A percentile compares a stretch with the other conserved stretches of the same genome.
Conservation (phyloP, 441 rosid genomes). For the Brassica balearica region DNA sequence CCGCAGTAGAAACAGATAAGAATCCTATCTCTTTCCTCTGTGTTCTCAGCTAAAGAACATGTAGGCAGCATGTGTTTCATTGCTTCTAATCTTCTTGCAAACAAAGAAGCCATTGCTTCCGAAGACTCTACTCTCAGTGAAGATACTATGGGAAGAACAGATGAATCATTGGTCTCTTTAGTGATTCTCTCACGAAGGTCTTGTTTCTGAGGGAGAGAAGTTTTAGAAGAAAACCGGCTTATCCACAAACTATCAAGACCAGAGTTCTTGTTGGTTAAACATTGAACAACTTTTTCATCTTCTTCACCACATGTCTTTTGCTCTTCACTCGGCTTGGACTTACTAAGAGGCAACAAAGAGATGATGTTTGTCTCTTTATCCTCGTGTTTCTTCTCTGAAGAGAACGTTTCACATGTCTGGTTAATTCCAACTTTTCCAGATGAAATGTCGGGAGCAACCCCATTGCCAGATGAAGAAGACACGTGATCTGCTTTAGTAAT, state of each 20-base stretch:
- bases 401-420: constrained; percentile 40
- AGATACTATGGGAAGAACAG: constrained; percentile 44
- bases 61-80: constrained; percentile 59
- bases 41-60: constrained; percentile 40
- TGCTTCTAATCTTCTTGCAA: constrained; percentile 81
- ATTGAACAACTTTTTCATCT: constrained; percentile 47
- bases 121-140: constrained; percentile 53
- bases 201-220: constrained; percentile 39
- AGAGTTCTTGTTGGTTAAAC: constrained; percentile 50
- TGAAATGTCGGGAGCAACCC: constrained; percentile 43
- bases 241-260: constrained; percentile 69
- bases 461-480: constrained; percentile 45
- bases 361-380: constrained; percentile 50
- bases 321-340: constrained; percentile 49
- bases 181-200: constrained; percentile 1
- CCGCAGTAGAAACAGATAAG: constrained; percentile 75
- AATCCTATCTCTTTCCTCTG: constrained; percentile 41
- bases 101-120: constrained; percentile 68
- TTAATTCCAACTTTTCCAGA: constrained; percentile 39
- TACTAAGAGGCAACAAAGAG: constrained; percentile 46
- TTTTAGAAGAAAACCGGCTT: constrained; percentile 61
- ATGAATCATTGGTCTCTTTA: constrained; percentile 15
- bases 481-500: constrained; percentile 49
- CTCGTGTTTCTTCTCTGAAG: constrained; percentile 45
- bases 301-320: constrained; percentile 45